Evolutionary conservation across 208 protist species (phyloP), one percentile per base, ranked within the genome.

Genomic region (Acanthamoeba healyi): DNA sequence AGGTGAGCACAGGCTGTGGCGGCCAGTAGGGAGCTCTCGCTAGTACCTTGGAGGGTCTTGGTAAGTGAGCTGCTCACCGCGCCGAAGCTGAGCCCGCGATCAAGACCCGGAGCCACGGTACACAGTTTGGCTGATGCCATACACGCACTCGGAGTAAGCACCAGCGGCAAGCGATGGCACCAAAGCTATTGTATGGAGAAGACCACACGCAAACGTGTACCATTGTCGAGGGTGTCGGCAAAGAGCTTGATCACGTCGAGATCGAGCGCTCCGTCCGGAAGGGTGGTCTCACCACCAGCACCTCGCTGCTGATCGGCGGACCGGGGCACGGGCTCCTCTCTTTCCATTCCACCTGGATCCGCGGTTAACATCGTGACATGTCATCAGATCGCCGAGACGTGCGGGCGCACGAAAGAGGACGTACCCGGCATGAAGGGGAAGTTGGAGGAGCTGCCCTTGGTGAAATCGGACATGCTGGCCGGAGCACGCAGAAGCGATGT

Each of bases 381-480:
- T n/a, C n/a, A n/a, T n/a, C n/a, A n/a, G n/a, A n/a, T n/a, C n/a
- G n/a, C n/a, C n/a, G n/a, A n/a, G n/a, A 15, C 14, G 61, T n/a
- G 61, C 32, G 61, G 61, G 12, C 17, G 63, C 10, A 9, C 10
- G 1, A n/a, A 14, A 49, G 34, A n/a, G 29, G 34, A 51, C 34
- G 22, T 40, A 89, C 81, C 81, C 29, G 81, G 81, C 81, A 89
- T 89, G 54, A 89, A 89, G 24, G 81, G 81, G 40, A 65, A 89
- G 81, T 89, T 89, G 81, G 81, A 89, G 40, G 81, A 89, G 81
- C 46, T 65, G n/a, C 81, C 81, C 29, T 44, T 36, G 17, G 40
- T 40, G 22, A 89, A 89, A 19, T 89, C 81, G 26, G 81, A n/a
- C 10, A 89, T 40, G 46, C 51, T 54, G 19, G 46, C 81, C 36